Evolutionary conservation across 169 alveolate genomes (phyloP), one percentile per base, ranked within the genome.

Genomic region (Babesia divergens): DNA sequence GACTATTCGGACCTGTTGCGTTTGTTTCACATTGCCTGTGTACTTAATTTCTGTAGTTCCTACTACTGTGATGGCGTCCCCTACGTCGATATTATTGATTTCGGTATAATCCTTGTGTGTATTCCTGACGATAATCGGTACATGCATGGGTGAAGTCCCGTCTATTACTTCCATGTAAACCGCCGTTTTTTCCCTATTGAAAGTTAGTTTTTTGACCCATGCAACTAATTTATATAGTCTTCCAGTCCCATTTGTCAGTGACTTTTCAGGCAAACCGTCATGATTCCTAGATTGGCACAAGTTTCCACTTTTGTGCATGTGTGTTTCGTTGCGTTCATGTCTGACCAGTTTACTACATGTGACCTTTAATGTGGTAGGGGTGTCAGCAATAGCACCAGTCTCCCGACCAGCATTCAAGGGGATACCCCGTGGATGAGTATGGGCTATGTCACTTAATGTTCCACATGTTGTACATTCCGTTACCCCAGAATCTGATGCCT

Each of bases 151-250:
- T 43, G 91, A 54, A 3, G 97, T 86, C 8, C 97, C 97, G 85
- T 95, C 97, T 47, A 90, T 90, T 22, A 93, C 54, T 58, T 94
- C 97, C 22, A 95, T 47, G 71, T 93, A 95, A 32, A 84, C 51
- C 40, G 92, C 84, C 6, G 86, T 86, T 32, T 84, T 90, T 42
- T 91, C 91, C 35, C 94, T 91, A 13, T 89, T 91, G 34, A 77
- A 86, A 66, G 96, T 84, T 5, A 83, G 50, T 11, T 74, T 66
- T 53, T 77, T 76, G 16, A 83, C 84, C 89, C 84, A 83, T 2
- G 86, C 92, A 5, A 67, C 62, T 7, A 83, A 35, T 43, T 53
- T 75, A 20, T 35, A 35, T 8, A 59, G 28, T 22, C 13, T 38
- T 50, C 16, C 11, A 16, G 58, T 13, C n/a, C n/a, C n/a, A n/a